phyloP scores from a whole-genome alignment of 306 rosid genomes.

The Lathyrus tuberosus region DNA sequence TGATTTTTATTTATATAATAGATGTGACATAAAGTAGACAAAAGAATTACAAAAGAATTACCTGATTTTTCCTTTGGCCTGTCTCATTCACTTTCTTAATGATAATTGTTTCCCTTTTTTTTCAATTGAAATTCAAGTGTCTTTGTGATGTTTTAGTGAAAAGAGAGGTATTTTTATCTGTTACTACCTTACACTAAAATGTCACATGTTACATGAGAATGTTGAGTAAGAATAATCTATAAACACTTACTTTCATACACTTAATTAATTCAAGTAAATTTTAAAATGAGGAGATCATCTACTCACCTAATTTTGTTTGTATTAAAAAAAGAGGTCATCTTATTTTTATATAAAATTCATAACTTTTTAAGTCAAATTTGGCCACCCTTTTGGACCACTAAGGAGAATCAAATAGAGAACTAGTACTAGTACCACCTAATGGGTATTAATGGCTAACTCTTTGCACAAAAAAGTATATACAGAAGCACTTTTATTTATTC shows the following conservation, averaged over 20 bases:
- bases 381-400: slow-evolving; percentile 49
- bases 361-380: slow-evolving; percentile 34
- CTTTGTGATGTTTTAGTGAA: slow-evolving; percentile 13
- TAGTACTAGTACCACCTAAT: slow-evolving; percentile 9
- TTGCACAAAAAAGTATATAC: slow-evolving; percentile 3
- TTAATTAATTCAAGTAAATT: no score
- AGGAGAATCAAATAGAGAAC: slow-evolving; percentile 25
- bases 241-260: no score
- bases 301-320: neutral
- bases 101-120: slow-evolving; percentile 44
- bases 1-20: no score
- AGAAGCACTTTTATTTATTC: slow-evolving; percentile 14
- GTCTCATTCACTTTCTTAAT: slow-evolving; percentile 82
- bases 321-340: neutral
- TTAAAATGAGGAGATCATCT: neutral
- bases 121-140: neutral
- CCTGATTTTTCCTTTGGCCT: no score
- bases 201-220: no score
- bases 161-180: neutral
- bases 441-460: neutral
- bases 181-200: no score
- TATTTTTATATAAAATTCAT: neutral
- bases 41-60: slow-evolving; percentile 15
- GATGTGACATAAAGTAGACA: neutral
- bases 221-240: no score